Evolutionary conservation across 2,329 filamentous ascomycete genomes (phyloP).

Genomic region (Plectosphaerella plurivora): DNA sequence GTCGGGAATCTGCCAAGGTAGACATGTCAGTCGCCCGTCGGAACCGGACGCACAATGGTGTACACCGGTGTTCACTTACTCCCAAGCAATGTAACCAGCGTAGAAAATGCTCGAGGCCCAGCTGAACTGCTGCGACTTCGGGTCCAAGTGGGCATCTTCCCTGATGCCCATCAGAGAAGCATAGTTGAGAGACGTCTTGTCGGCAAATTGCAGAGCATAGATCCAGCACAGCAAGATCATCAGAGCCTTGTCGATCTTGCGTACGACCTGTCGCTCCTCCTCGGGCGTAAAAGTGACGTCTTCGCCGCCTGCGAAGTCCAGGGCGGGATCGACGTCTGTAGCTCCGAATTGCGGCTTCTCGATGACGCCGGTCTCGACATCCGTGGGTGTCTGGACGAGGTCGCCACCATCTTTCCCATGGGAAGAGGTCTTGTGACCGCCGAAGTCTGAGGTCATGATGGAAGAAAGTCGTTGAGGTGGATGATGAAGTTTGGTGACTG

Average conservation of each 20-base stretch:
- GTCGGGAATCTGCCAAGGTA: conserved; percentile 25
- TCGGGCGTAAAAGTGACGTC: conserved; percentile 8
- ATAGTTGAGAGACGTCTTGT: conserved; percentile 10
- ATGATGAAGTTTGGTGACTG: neutral
- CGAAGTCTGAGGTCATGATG: conserved; percentile 1
- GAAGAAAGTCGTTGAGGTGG: neutral
- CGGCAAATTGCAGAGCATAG: conserved; percentile 8
- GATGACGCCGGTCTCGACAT: conserved; percentile 7
- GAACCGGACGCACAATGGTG: neutral
- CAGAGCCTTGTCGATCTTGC: conserved; percentile 6
- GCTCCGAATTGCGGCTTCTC: conserved; percentile 7
- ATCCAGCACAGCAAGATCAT: conserved; percentile 8
- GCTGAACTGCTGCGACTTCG: conserved; percentile 12
- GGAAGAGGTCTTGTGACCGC: neutral
- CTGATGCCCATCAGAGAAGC: conserved; percentile 12
- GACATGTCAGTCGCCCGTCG: neutral
- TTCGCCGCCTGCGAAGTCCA: conserved; percentile 7
- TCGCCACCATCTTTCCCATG: conserved; percentile 2
- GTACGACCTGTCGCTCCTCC: conserved; percentile 3
- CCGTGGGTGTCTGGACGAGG: conserved; percentile 6
- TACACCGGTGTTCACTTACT: conserved; percentile 7
- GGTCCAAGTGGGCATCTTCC: conserved; percentile 9
- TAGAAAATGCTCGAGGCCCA: conserved; percentile 16
- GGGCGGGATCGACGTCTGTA: conserved; percentile 5
- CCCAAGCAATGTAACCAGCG: conserved; percentile 14